These are phyloP conservation scores for Ogataea ganodermae DNA, from an alignment of 805 yeast species.

Conservation along the genomic window DNA sequence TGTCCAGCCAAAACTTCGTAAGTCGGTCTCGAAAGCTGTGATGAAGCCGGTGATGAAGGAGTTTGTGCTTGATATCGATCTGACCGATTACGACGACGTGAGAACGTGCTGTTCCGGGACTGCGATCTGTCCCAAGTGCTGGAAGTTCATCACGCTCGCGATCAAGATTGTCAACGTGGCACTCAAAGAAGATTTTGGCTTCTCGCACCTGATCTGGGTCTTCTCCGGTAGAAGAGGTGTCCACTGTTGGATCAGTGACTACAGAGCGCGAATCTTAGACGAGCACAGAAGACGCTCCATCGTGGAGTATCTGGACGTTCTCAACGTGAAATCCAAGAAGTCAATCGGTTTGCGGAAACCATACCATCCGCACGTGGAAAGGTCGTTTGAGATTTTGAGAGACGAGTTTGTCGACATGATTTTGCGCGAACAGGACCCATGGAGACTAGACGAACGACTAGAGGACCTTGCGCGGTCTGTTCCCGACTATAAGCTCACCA, in stretches of 20 bases:
- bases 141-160: slow-evolving; percentile 90
- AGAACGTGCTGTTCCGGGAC: slow-evolving; percentile 93
- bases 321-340: slow-evolving; percentile 53
- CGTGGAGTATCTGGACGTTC: slow-evolving; percentile 80
- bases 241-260: slow-evolving; percentile 96
- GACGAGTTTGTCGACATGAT: slow-evolving; percentile 64
- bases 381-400: slow-evolving; percentile 70
- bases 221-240: slow-evolving; percentile 99
- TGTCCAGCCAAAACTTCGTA: slow-evolving; percentile 84
- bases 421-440: slow-evolving; percentile 83
- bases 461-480: slow-evolving; percentile 61
- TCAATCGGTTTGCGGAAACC: slow-evolving; percentile 67
- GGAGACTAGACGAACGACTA: slow-evolving; percentile 58
- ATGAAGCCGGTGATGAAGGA: slow-evolving; percentile 85
- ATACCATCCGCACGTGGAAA: slow-evolving; percentile 81
- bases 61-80: slow-evolving; percentile 93
- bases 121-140: slow-evolving; percentile 82
- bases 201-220: slow-evolving; percentile 85
- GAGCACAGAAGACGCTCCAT: slow-evolving; percentile 77
- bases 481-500: slow-evolving; percentile 59
- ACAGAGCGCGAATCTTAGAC: slow-evolving; percentile 70
- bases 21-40: slow-evolving; percentile 69
- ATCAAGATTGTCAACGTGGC: slow-evolving; percentile 71
- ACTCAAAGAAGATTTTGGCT: slow-evolving; percentile 86
- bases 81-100: slow-evolving; percentile 92